phyloP scores from a whole-genome alignment of 1,284 basidiomycete species.

The Sanghuangporus sanghuang region DNA sequence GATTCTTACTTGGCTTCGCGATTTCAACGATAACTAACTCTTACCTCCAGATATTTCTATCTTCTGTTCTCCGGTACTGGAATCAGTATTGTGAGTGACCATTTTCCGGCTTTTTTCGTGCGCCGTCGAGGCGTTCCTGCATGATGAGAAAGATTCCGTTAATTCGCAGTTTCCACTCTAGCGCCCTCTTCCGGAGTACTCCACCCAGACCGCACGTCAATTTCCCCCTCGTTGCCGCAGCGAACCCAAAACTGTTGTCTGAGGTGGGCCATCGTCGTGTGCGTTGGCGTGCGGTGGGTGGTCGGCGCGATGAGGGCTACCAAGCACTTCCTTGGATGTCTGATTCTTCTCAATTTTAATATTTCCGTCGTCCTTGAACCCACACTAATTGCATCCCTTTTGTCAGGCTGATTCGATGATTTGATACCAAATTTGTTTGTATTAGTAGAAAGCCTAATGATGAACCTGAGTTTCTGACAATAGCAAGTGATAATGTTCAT shows the following conservation, averaged over 20 bases:
- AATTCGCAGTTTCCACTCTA: slow-evolving; percentile 80
- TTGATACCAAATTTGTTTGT: not conserved
- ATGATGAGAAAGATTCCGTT: slow-evolving; percentile 57
- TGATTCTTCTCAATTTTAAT: slow-evolving; percentile 34
- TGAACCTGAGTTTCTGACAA: too few species aligned
- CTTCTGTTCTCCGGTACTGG: not conserved
- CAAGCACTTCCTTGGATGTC: slow-evolving; percentile 70
- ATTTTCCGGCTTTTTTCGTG: not conserved
- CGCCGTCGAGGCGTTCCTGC: slow-evolving; percentile 9
- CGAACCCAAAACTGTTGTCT: slow-evolving; percentile 60
- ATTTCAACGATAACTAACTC: slow-evolving; percentile 7
- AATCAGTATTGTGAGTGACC: not conserved
- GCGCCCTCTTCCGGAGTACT: slow-evolving; percentile 61
- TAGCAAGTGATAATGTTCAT: too few species aligned
- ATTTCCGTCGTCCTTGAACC: not conserved
- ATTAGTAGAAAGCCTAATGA: too few species aligned
- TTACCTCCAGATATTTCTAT: slow-evolving; percentile 18
- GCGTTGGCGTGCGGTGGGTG: slow-evolving; percentile 60
- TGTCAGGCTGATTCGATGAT: not conserved
- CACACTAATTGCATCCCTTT: not conserved
- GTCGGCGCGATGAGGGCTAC: slow-evolving; percentile 51
- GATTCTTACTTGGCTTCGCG: slow-evolving; percentile 15
- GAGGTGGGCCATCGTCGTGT: slow-evolving; percentile 59
- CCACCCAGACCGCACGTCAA: slow-evolving; percentile 62
- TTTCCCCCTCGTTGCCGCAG: slow-evolving; percentile 46